These are phyloP conservation scores for Luffa acutangula DNA, from an alignment of 306 rosid species.

Conservation along the genomic window DNA sequence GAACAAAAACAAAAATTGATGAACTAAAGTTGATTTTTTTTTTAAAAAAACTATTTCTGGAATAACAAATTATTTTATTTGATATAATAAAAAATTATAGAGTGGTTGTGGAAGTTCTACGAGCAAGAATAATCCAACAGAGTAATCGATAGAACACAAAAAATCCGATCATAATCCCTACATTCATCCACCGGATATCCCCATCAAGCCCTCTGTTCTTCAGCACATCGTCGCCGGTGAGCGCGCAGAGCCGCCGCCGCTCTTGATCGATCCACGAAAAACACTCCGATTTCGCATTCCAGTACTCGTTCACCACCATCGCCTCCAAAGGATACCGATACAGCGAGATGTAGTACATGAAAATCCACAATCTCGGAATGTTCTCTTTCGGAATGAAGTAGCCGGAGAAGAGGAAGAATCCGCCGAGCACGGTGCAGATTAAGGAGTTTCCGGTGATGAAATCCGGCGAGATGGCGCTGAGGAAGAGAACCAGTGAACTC, in stretches of 20 bases:
- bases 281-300: slow-evolving; percentile 36
- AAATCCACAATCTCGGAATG: slow-evolving; percentile 82
- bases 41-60: neutral
- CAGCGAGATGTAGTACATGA: slow-evolving; percentile 87
- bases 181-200: slow-evolving; percentile 65
- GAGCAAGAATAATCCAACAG: slow-evolving; percentile 62
- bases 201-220: slow-evolving; percentile 67
- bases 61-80: neutral
- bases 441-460: slow-evolving; percentile 84
- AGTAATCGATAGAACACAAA: slow-evolving; percentile 66
- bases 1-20: too few relatives aligned
- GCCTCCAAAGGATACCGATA: slow-evolving; percentile 86
- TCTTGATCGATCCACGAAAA: slow-evolving; percentile 21
- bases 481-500: slow-evolving; percentile 70
- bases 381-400: slow-evolving; percentile 83
- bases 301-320: slow-evolving; percentile 67
- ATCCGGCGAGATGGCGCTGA: slow-evolving; percentile 79
- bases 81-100: slow-evolving; percentile 8
- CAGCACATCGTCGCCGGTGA: slow-evolving; percentile 62
- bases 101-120: slow-evolving; percentile 56
- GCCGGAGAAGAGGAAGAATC: slow-evolving; percentile 83
- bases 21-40: too few relatives aligned
- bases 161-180: slow-evolving; percentile 66
- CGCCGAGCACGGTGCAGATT: slow-evolving; percentile 76
- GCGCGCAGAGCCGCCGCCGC: slow-evolving; percentile 11